Conservation (phyloP, 2,329 filamentous ascomycete species). For the Botrytis cinerea region DNA sequence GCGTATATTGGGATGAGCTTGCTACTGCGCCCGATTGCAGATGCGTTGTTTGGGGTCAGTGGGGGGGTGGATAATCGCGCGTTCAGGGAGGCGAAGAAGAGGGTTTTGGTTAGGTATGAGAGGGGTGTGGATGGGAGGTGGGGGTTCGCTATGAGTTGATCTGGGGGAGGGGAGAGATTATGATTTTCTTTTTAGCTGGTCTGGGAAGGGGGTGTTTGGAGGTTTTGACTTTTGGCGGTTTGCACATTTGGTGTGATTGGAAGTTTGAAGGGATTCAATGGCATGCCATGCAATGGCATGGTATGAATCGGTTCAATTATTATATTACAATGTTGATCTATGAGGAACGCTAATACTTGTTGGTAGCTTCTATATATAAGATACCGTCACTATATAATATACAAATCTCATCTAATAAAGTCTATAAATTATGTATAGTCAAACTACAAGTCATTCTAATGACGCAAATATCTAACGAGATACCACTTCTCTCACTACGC, state of each 20-base stretch:
- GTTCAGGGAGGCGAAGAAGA: conserved; percentile 34
- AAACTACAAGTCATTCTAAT: not conserved
- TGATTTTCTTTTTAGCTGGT: not conserved
- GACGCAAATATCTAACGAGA: not conserved
- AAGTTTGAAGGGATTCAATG: not conserved
- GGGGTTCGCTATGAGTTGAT: conserved; percentile 32
- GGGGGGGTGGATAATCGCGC: conserved; percentile 32
- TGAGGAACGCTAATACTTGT: too few species aligned
- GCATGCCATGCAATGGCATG: too few species aligned
- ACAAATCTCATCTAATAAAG: not conserved
- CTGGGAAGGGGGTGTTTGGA: too few species aligned
- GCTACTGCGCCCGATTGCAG: conserved; percentile 38
- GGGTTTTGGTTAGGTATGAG: conserved; percentile 35
- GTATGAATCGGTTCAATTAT: not conserved
- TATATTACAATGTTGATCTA: fast-evolving
- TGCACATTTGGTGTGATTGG: not conserved
- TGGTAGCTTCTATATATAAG: not conserved
- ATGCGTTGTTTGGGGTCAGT: conserved; percentile 36
- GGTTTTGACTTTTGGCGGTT: not conserved
- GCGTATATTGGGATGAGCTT: conserved; percentile 36
- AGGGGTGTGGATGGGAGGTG: conserved; percentile 32
- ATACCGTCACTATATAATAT: not conserved
- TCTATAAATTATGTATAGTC: not conserved
- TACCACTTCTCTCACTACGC: not conserved
- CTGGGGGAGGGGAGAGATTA: too few species aligned